Conservation (phyloP, 2,329 filamentous ascomycete species). For the Zymoseptoria crescenta region DNA sequence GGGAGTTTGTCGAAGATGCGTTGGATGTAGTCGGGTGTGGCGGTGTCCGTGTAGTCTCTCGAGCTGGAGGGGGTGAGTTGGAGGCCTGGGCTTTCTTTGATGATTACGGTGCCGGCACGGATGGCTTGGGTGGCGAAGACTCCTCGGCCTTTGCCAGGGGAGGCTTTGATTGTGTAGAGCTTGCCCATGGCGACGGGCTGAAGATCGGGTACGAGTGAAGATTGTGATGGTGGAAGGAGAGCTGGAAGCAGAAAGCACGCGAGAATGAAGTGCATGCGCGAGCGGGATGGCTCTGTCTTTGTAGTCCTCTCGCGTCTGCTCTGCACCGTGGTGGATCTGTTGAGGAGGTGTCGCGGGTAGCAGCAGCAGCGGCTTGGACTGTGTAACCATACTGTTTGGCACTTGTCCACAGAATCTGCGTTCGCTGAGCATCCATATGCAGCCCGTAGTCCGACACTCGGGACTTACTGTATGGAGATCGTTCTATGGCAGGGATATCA, state of each 20-base stretch:
- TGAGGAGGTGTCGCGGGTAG: not conserved
- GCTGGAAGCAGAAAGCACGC: not conserved
- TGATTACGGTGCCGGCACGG: slow-evolving; percentile 3
- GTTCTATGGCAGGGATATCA: too few relatives aligned
- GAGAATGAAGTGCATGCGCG: not conserved
- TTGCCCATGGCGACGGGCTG: not conserved
- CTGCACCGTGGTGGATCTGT: not conserved
- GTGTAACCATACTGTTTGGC: not conserved
- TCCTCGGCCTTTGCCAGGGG: slow-evolving; percentile 6
- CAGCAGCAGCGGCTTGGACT: not conserved
- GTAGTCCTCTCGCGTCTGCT: not conserved
- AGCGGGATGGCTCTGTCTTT: not conserved
- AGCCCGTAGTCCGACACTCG: too few relatives aligned
- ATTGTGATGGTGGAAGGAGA: not conserved
- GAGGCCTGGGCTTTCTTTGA: slow-evolving; percentile 1
- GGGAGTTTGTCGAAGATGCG: slow-evolving; percentile 1
- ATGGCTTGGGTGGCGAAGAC: slow-evolving; percentile 5
- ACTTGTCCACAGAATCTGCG: too few relatives aligned
- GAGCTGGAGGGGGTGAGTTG: not conserved
- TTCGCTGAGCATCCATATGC: too few relatives aligned
- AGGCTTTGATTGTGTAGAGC: slow-evolving; percentile 2
- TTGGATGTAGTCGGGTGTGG: not conserved
- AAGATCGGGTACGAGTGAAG: not conserved
- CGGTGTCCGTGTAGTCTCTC: not conserved
- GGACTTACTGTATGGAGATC: too few relatives aligned